Evolutionary conservation across 805 yeast species (phyloP).

Genomic region (Gaillardinia entomophila): DNA sequence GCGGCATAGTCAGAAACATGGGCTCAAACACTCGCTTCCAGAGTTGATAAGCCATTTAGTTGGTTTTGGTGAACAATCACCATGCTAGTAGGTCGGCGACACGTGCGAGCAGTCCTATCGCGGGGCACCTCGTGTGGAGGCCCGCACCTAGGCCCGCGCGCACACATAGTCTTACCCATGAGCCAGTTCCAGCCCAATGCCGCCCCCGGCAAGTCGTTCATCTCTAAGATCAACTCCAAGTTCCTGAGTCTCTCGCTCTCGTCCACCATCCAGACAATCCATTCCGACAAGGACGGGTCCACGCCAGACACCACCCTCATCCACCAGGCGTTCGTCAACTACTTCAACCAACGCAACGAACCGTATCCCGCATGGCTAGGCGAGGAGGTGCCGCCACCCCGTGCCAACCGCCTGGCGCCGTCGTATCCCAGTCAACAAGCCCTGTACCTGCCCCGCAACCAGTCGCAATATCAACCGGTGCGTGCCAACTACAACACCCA

Average conservation of each 20-base stretch:
- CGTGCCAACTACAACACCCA: slow-evolving; percentile 14
- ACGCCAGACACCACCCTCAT: slow-evolving; percentile 34
- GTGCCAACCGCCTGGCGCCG: neutral
- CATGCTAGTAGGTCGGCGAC: too few relatives aligned
- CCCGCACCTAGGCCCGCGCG: neutral
- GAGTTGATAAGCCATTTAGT: too few relatives aligned
- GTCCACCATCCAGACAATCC: slow-evolving; percentile 9
- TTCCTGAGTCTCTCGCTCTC: slow-evolving; percentile 31
- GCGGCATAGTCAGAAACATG: too few relatives aligned
- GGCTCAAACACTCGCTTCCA: too few relatives aligned
- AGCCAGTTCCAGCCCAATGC: slow-evolving; percentile 17
- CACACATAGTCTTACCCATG: slow-evolving; percentile 8
- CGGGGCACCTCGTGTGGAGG: neutral
- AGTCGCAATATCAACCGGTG: slow-evolving; percentile 16
- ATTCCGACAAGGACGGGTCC: slow-evolving; percentile 33
- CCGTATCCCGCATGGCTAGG: slow-evolving; percentile 44
- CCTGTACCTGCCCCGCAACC: neutral
- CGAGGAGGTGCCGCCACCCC: slow-evolving; percentile 8
- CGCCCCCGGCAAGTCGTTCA: slow-evolving; percentile 20
- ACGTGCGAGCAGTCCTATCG: too few relatives aligned
- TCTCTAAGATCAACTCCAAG: slow-evolving; percentile 29
- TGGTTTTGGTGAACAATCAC: too few relatives aligned
- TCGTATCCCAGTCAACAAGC: neutral
- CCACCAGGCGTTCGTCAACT: slow-evolving; percentile 38
- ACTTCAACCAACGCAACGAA: slow-evolving; percentile 23